These are phyloP conservation scores for Hsuehochloa calcarea DNA, from an alignment of 176 grass and related monocot genomes.

Conservation along the genomic window DNA sequence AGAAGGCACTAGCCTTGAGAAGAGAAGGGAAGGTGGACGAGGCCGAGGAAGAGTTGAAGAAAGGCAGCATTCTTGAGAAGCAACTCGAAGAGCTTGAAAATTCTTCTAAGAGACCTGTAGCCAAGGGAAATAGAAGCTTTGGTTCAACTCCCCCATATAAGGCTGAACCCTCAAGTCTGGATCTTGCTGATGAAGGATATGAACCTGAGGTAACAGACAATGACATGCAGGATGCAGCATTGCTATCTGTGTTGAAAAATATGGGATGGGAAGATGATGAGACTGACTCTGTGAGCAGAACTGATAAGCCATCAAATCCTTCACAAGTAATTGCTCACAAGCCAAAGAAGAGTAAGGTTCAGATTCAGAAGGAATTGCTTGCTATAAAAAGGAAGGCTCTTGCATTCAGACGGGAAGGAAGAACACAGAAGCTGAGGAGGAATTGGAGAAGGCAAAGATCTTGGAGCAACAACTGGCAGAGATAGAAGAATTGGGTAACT, in stretches of 20 bases:
- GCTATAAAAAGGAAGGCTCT: slow-evolving; percentile 85
- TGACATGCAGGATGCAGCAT: slow-evolving; percentile 76
- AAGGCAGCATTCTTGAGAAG: slow-evolving; percentile 77
- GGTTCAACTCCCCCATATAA: slow-evolving; percentile 35
- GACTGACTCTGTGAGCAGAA: slow-evolving; percentile 28
- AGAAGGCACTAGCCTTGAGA: slow-evolving; percentile 81
- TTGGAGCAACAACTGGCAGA: slow-evolving; percentile 78
- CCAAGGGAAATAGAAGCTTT: slow-evolving; percentile 34
- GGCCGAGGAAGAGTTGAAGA: slow-evolving; percentile 76
- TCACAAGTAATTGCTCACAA: slow-evolving; percentile 34
- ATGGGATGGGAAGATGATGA: slow-evolving; percentile 79
- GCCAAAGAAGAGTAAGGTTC: slow-evolving; percentile 60
- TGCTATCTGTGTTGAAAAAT: slow-evolving; percentile 74
- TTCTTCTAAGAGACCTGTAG: slow-evolving; percentile 34
- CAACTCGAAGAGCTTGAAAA: slow-evolving; percentile 88
- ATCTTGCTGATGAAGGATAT: slow-evolving; percentile 53
- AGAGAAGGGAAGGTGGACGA: slow-evolving; percentile 81
- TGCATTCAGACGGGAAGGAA: slow-evolving; percentile 68
- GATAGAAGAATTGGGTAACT: slow-evolving; percentile 47
- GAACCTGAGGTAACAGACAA: slow-evolving; percentile 78
- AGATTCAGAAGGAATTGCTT: slow-evolving; percentile 85
- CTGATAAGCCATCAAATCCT: slow-evolving; percentile 29
- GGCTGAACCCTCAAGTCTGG: slow-evolving; percentile 44
- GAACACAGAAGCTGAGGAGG: slow-evolving; percentile 66
- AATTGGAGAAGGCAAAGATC: slow-evolving; percentile 75